A percentile compares a stretch with the other conserved stretches of the same genome.
These are phyloP conservation scores for Lanmaoa pseudosensibilis DNA, from an alignment of 768 basidiomycete species.

Conservation along the genomic window DNA sequence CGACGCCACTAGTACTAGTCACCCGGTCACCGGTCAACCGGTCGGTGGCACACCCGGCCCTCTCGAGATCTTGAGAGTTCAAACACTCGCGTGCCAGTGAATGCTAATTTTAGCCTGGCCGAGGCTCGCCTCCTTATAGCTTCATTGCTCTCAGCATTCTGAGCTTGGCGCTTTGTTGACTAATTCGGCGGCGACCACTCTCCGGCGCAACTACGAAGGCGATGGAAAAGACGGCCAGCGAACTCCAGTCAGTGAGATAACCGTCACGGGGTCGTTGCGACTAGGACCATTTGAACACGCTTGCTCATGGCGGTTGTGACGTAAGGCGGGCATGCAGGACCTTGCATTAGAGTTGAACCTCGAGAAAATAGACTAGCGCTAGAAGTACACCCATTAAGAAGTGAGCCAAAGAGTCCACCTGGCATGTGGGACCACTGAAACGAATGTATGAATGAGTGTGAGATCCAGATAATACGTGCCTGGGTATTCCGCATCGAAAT, in stretches of 20 bases:
- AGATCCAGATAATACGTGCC: slow-evolving; percentile 2
- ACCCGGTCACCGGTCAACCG: too few relatives aligned
- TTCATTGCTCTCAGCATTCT: background rate
- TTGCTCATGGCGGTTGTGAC: background rate
- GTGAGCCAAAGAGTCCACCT: background rate
- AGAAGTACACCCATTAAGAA: slow-evolving; percentile 6
- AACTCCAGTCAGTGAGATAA: background rate
- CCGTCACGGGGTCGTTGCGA: background rate
- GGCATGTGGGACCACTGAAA: slow-evolving; percentile 4
- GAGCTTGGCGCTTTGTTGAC: background rate
- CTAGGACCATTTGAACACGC: background rate
- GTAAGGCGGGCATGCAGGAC: background rate
- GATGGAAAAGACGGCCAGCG: background rate
- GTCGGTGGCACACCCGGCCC: too few relatives aligned
- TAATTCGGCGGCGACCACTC: background rate
- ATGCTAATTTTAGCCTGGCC: background rate
- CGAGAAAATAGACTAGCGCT: background rate
- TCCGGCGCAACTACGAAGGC: background rate
- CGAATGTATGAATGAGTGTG: slow-evolving; percentile 15
- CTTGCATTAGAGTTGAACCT: background rate
- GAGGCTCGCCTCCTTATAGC: background rate
- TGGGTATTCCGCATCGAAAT: slow-evolving; percentile 2
- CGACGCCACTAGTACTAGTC: too few relatives aligned
- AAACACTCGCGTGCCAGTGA: too few relatives aligned
- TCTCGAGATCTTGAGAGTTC: too few relatives aligned